A percentile compares a stretch with the other conserved stretches of the same genome.
phyloP scores from a whole-genome alignment of 306 rosid species.

The Hippophae rhamnoides region DNA sequence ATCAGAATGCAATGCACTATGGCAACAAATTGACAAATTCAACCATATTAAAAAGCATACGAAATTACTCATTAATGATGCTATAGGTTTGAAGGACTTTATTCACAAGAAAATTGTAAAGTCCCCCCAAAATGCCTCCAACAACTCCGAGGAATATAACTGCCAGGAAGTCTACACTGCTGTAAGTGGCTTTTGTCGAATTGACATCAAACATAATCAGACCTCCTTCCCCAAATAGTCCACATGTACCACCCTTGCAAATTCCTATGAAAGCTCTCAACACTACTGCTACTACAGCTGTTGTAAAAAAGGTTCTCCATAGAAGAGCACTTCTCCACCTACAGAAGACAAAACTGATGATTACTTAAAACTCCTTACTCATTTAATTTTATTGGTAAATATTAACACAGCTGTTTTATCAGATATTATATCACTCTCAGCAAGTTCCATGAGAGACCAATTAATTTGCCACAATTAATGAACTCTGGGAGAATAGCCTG shows the following conservation, averaged over 20 bases:
- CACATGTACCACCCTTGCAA: slow-evolving; percentile 51
- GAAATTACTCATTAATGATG: slow-evolving; percentile 67
- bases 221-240: slow-evolving; percentile 80
- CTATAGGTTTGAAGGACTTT: slow-evolving; percentile 60
- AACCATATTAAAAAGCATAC: slow-evolving; percentile 10
- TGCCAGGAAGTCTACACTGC: slow-evolving; percentile 41
- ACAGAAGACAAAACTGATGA: not conserved
- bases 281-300: slow-evolving; percentile 75
- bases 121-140: slow-evolving; percentile 69
- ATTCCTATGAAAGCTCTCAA: slow-evolving; percentile 42
- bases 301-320: slow-evolving; percentile 76
- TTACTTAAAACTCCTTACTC: not conserved
- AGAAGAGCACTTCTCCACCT: slow-evolving; percentile 94
- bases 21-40: not conserved
- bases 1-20: not conserved
- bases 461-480: too few species aligned
- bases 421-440: too few species aligned
- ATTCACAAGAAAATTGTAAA: slow-evolving; percentile 58
- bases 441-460: too few species aligned
- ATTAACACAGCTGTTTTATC: too few species aligned
- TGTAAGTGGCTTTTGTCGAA: slow-evolving; percentile 37
- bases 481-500: too few species aligned
- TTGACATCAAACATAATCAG: slow-evolving; percentile 58
- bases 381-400: too few species aligned
- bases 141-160: slow-evolving; percentile 50